phyloP scores from a whole-genome alignment of 176 grass and related monocot genomes.

The Oryza nivara region DNA sequence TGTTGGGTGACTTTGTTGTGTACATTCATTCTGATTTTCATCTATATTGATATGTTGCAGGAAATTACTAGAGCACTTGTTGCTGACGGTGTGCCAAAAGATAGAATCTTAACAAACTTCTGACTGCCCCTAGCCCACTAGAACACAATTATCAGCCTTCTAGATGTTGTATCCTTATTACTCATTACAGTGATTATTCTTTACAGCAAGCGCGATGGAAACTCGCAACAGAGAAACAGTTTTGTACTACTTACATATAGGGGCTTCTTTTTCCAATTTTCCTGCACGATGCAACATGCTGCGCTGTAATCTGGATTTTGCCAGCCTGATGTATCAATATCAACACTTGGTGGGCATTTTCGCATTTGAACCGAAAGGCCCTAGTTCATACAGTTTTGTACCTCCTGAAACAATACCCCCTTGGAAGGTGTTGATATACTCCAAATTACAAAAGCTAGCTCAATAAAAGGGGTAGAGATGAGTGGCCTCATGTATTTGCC shows the following conservation, averaged over 20 bases:
- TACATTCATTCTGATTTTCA: constrained; percentile 5
- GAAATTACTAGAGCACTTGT: constrained; percentile 77
- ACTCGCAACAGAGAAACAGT: constrained; percentile 32
- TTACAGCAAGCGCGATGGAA: neutral
- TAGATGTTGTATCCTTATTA: constrained; percentile 40
- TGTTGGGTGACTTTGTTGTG: neutral
- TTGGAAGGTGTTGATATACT: constrained; percentile 5
- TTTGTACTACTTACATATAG: constrained; percentile 45
- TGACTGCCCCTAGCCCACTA: constrained; percentile 22
- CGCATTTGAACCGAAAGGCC: constrained; percentile 1
- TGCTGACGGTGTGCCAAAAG: constrained; percentile 69
- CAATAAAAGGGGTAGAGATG: neutral
- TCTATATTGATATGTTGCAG: constrained; percentile 43
- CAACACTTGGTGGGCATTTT: neutral
- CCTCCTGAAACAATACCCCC: neutral
- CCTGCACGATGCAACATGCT: neutral
- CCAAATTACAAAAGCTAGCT: neutral
- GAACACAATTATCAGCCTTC: constrained; percentile 6
- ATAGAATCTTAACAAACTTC: constrained; percentile 77
- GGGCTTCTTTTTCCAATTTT: constrained; percentile 14
- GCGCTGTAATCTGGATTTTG: constrained; percentile 12
- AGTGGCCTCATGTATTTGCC: too few species aligned
- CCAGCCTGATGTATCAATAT: constrained; percentile 35
- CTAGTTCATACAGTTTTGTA: constrained; percentile 24
- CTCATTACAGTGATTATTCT: constrained; percentile 9